A percentile compares a stretch with the other conserved stretches of the same genome.
phyloP scores from a whole-genome alignment of 176 grass and related monocot species.

The Coix lacrymajobi region DNA sequence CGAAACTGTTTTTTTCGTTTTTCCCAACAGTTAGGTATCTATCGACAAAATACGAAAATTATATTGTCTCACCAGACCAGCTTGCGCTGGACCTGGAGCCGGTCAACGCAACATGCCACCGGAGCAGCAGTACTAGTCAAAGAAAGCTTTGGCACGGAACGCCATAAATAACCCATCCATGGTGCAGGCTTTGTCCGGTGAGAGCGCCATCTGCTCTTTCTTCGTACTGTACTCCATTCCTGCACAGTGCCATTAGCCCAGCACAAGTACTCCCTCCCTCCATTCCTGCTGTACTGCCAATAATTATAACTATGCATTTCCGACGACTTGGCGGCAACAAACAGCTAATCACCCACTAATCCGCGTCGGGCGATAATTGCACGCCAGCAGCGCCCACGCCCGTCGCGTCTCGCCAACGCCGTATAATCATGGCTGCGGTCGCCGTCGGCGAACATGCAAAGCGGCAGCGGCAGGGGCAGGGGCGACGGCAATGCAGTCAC shows the following conservation, averaged over 20 bases:
- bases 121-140: background rate
- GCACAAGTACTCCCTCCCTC: background rate
- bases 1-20: no score
- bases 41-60: background rate
- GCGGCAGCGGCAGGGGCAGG: no score
- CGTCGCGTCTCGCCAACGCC: background rate
- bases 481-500: background rate
- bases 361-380: background rate
- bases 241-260: no score
- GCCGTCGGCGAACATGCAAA: conserved; percentile 7
- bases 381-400: background rate
- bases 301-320: background rate
- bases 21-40: no score
- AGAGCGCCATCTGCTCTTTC: background rate
- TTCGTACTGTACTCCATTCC: no score
- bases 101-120: background rate
- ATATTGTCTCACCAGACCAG: background rate
- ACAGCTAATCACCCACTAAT: conserved; percentile 1
- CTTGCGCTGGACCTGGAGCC: background rate
- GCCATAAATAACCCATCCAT: background rate
- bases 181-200: background rate
- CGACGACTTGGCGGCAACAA: background rate
- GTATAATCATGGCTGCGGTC: background rate
- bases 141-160: background rate
- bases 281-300: background rate